Base-by-base conservation (phyloP, 2,329 filamentous ascomycete species). In the Elsinoe arachidis region DNA sequence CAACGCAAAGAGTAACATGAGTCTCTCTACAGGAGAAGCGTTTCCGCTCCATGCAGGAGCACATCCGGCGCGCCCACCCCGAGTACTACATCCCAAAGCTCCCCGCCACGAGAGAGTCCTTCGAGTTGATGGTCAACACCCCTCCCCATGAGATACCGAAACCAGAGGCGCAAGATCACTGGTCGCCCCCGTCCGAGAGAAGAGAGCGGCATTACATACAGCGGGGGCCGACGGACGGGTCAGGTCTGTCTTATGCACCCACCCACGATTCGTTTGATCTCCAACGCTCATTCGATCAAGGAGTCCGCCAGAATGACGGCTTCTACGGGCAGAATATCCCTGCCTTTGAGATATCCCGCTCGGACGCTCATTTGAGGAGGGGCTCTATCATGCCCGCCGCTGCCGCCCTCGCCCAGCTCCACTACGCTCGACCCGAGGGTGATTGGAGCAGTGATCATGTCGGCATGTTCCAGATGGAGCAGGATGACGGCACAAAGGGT, bases 21-120 rank as follows among this genome's bases (percentile, higher is more conserved):
- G 62, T 66, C 60, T 55, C 65, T 53, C 63, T 64, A 72, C 74
- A 95, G 90, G 90, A 95, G 78, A 95, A 95, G 75, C 83, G 89
- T 65, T 99, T 91, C 77, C 90, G 93, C 73, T 97, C 92, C 62
- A 97, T 99, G 90, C 93, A 97, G 76, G 93, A 99, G 81, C 93
- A 99, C 70, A 97, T 99, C 68, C 89, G 93, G 67, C 86, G 93
- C 73, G 92, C 93, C 64, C 93, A 99, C 72, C 92, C 92, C 61
- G 90, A 95, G 72, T 87, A 96, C 73, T 97, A 97, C 76, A 95
- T 99, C 66, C 86, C 93, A 52, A 96, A 97, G 81, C 87, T 97
- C 66, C 92, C 93, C 64, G 93, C 93, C 51, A 99, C 92, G 65
- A 92, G 96, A 74, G 92, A 97, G 76, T 96, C 90, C 84, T 96